A percentile compares a stretch with the other conserved stretches of the same genome.
phyloP scores from a whole-genome alignment of 2,329 filamentous ascomycete species.

The Pseudogymnoascus sp. region DNA sequence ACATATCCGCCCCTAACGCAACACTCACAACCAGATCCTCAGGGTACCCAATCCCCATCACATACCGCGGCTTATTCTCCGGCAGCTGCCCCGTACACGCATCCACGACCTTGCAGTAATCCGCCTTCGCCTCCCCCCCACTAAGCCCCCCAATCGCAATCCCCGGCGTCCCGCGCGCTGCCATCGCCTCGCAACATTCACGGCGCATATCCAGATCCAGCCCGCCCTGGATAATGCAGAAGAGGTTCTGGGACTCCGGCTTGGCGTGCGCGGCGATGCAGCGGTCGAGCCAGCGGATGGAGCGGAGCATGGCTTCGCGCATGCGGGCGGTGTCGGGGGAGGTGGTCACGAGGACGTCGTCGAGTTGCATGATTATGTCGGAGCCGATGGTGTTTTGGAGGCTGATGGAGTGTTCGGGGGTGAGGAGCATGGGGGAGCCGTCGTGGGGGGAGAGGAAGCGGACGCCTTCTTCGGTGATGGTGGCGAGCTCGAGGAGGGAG shows the following conservation, averaged over 20 bases:
- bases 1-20: constrained; percentile 95
- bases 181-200: constrained; percentile 80
- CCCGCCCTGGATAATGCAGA: constrained; percentile 97
- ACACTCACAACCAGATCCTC: constrained; percentile 92
- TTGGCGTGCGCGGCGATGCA: constrained; percentile 86
- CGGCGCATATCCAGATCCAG: constrained; percentile 78
- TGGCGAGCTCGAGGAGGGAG: constrained; percentile 83
- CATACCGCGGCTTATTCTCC: constrained; percentile 89
- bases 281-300: constrained; percentile 89
- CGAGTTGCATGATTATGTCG: constrained; percentile 99
- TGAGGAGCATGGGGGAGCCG: constrained; percentile 90
- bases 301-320: constrained; percentile 89
- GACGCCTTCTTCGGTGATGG: constrained; percentile 87
- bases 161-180: constrained; percentile 81
- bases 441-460: constrained; percentile 95
- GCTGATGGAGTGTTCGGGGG: constrained; percentile 91
- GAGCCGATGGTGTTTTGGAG: constrained; percentile 96
- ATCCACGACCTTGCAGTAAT: constrained; percentile 84
- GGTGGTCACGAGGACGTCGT: constrained; percentile 94
- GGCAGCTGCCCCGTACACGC: constrained; percentile 80
- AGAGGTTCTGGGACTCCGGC: constrained; percentile 78
- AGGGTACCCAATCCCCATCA: constrained; percentile 97
- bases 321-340: constrained; percentile 83
- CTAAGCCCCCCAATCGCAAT: constrained; percentile 94
- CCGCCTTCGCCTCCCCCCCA: constrained; percentile 86